Base-by-base conservation (phyloP, 1,139 yeast species). In the Yarrowia galli region DNA sequence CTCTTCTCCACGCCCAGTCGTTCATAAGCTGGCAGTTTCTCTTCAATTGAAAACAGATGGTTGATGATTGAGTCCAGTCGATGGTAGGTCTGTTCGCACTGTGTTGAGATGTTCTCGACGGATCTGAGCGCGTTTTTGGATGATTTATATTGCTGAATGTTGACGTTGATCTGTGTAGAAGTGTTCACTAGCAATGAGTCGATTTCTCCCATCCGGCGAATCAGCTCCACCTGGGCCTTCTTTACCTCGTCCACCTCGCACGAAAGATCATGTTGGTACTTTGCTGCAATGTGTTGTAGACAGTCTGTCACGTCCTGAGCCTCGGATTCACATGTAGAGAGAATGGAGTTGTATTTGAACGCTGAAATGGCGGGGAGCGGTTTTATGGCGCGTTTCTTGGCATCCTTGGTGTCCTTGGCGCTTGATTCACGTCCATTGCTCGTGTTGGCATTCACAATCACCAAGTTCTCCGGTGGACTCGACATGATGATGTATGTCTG, bases 41-140 rank as follows among this genome's bases (percentile, higher is more conserved):
- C 22, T 18, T 61, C 66, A 10, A 61, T 46, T 0, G 35, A n/a
- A 13, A 43, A 46, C 46, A 61, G 7, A 5, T 46, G 66, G 20
- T 46, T 46, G 2, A 48, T 25, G 23, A 46, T 61, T n/a, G 54
- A 36, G 22, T 61, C 66, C 32, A 61, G 15, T 1, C 66, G 66
- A 12, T 61, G 66, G 56, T 61, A 61, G 16, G 66, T 46, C 46
- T 61, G 56, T 25, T 61, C 66, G 15, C 56, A 61, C 15, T 36
- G 46, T 1, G 23, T 15, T 1, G 66, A 46, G 7, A 61, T 48
- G 45, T 32, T 35, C 36, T 61, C 56, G 36, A 61, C 46, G 12
- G 56, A 12, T 18, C 23, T 61, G 15, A 61, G 54, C 7, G 56
- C 16, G 35, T 9, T 35, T 23, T 61, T 61, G 36, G 56, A 35